Evolutionary conservation across 2,329 filamentous ascomycete species (phyloP).

Genomic region (Phialemoniopsis sp.): DNA sequence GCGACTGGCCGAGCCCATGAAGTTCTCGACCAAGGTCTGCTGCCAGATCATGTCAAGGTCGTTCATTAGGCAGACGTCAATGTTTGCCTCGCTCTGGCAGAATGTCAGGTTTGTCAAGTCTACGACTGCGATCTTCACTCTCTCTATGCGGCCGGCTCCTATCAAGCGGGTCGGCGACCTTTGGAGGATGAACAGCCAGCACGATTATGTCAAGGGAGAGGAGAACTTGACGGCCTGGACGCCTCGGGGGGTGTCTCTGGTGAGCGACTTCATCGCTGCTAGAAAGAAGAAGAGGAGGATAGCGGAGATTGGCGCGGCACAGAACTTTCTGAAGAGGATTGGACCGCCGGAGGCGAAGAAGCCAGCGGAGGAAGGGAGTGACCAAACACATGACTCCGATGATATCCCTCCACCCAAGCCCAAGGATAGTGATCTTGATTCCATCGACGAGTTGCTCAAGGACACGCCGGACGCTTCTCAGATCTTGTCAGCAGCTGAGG

Average conservation of each 20-base stretch:
- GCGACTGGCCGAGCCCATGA: conserved; percentile 83
- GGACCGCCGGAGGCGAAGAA: conserved; percentile 39
- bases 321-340: conserved; percentile 60
- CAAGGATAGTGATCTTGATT: conserved; percentile 37
- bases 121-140: conserved; percentile 78
- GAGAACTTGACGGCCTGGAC: conserved; percentile 82
- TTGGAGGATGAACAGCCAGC: conserved; percentile 92
- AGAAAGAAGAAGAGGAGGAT: conserved; percentile 70
- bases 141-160: conserved; percentile 80
- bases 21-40: conserved; percentile 75
- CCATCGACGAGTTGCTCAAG: conserved; percentile 54
- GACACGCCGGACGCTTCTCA: conserved; percentile 52
- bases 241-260: conserved; percentile 82
- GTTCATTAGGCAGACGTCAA: conserved; percentile 80
- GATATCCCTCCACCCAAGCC: conserved; percentile 25
- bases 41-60: conserved; percentile 81
- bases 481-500: conserved; percentile 13
- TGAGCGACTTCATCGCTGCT: conserved; percentile 79
- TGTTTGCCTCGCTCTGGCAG: conserved; percentile 85
- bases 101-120: conserved; percentile 82
- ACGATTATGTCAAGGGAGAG: conserved; percentile 95
- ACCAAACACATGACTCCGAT: conserved; percentile 22
- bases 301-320: conserved; percentile 74
- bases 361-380: conserved; percentile 22
- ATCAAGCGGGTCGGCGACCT: conserved; percentile 90